Percentiles rank a stretch among this genome's conserved stretches.
These are phyloP conservation scores for Volvox reticuliferus DNA, from an alignment of 139 green algal species.

Conservation along the genomic window DNA sequence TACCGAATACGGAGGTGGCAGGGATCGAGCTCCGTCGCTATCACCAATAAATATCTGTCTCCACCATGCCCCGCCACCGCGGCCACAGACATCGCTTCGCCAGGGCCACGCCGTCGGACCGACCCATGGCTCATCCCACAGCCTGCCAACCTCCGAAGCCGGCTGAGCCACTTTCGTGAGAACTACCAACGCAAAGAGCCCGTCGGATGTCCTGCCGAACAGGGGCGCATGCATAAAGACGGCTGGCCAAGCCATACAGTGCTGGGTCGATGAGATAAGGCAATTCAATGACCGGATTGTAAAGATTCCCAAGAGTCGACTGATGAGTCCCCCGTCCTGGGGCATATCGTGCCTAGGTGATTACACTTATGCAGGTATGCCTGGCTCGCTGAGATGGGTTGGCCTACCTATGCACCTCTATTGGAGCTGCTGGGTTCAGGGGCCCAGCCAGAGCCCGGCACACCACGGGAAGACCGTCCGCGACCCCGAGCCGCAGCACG, in stretches of 20 bases:
- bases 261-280: too few species aligned
- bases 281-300: too few species aligned
- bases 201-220: slow-evolving; percentile 17
- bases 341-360: too few species aligned
- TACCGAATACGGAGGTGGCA: slow-evolving; percentile 33
- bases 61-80: slow-evolving; percentile 6
- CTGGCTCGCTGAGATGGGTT: too few species aligned
- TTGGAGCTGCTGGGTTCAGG: neutral
- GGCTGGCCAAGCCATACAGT: too few species aligned
- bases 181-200: slow-evolving; percentile 11
- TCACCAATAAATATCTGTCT: slow-evolving; percentile 12
- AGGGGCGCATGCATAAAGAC: too few species aligned
- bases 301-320: too few species aligned
- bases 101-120: neutral
- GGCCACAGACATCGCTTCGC: neutral
- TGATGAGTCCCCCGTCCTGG: too few species aligned
- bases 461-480: neutral
- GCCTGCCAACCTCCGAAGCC: too few species aligned
- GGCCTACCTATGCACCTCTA: slow-evolving; percentile 35
- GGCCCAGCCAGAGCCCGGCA: neutral
- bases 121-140: neutral
- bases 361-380: too few species aligned
- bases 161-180: slow-evolving; percentile 20
- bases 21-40: neutral
- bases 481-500: slow-evolving; percentile 16